Conservation (phyloP, 169 alveolate species). For the Fabrea salina region DNA sequence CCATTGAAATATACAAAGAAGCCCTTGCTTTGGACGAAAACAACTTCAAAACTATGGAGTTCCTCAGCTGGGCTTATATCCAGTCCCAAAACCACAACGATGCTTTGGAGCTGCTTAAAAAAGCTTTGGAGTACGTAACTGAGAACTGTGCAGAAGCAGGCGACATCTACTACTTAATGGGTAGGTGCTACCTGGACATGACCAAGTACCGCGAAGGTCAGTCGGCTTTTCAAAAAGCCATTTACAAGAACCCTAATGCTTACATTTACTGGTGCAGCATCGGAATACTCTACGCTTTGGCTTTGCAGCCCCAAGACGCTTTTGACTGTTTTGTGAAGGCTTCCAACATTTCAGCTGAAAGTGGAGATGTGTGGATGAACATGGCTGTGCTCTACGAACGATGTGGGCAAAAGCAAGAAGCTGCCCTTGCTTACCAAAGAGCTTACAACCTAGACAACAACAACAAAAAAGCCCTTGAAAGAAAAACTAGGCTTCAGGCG, state of each 20-base stretch:
- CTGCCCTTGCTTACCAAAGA: slow-evolving; percentile 51
- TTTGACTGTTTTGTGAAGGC: slow-evolving; percentile 61
- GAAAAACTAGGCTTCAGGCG: slow-evolving; percentile 17
- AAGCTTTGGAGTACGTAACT: slow-evolving; percentile 41
- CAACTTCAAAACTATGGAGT: slow-evolving; percentile 44
- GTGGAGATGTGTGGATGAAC: slow-evolving; percentile 58
- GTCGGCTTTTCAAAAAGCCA: slow-evolving; percentile 42
- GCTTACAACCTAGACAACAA: slow-evolving; percentile 40
- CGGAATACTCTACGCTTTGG: slow-evolving; percentile 48
- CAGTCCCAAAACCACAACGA: slow-evolving; percentile 15
- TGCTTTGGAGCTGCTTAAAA: slow-evolving; percentile 40
- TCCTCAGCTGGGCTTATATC: slow-evolving; percentile 46
- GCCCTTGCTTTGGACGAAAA: slow-evolving; percentile 43
- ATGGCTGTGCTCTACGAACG: slow-evolving; percentile 60
- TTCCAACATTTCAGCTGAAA: slow-evolving; percentile 37
- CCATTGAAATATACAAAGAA: slow-evolving; percentile 43
- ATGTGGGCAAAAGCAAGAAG: slow-evolving; percentile 63
- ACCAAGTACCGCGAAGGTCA: slow-evolving; percentile 37
- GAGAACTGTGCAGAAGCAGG: slow-evolving; percentile 37
- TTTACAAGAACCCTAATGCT: slow-evolving; percentile 49
- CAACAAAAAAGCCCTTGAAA: slow-evolving; percentile 34
- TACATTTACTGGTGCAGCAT: slow-evolving; percentile 51
- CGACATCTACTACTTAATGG: slow-evolving; percentile 52
- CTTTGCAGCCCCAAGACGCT: slow-evolving; percentile 46
- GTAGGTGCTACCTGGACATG: slow-evolving; percentile 45